These are phyloP conservation scores for Klebsormidium nitens DNA, from an alignment of 139 green algal genomes.

Conservation along the genomic window DNA sequence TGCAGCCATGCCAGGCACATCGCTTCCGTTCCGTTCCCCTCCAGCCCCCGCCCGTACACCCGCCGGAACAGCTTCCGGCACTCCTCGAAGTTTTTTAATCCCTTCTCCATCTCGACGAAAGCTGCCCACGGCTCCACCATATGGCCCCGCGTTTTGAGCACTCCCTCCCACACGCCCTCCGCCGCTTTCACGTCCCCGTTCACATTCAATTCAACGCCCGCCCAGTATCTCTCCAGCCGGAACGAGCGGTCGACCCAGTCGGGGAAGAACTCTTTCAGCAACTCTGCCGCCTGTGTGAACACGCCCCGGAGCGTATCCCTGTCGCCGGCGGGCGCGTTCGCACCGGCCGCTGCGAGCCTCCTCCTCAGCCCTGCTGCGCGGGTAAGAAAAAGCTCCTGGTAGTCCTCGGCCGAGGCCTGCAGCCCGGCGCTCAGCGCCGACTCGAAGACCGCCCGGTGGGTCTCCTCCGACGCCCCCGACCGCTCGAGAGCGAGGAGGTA, in stretches of 20 bases:
- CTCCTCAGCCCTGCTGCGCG: constrained; percentile 16
- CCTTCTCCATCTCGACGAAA: constrained; percentile 35
- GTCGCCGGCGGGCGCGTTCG: too few species aligned
- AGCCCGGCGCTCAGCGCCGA: constrained; percentile 19
- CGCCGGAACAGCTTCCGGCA: constrained; percentile 12
- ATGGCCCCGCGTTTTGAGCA: constrained; percentile 24
- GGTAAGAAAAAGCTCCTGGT: constrained; percentile 20
- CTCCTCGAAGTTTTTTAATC: constrained; percentile 18
- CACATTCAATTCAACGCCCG: constrained; percentile 9
- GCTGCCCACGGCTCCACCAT: constrained; percentile 26
- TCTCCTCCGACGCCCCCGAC: not conserved
- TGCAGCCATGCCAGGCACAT: constrained; percentile 67
- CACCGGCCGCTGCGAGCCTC: too few species aligned
- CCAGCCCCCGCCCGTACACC: constrained; percentile 21
- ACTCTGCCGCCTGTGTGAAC: constrained; percentile 2
- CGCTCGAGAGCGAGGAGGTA: constrained; percentile 41
- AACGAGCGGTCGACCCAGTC: constrained; percentile 20
- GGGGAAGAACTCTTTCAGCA: constrained; percentile 18
- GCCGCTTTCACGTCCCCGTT: constrained; percentile 5
- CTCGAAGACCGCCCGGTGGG: constrained; percentile 31
- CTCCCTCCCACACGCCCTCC: constrained; percentile 18
- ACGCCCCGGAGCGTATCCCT: not conserved
- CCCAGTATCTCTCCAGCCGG: constrained; percentile 19
- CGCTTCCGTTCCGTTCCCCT: constrained; percentile 16
- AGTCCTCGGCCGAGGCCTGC: constrained; percentile 26